phyloP scores from a whole-genome alignment of 441 rosid species.

The Bocquillonia castaneifolia region DNA sequence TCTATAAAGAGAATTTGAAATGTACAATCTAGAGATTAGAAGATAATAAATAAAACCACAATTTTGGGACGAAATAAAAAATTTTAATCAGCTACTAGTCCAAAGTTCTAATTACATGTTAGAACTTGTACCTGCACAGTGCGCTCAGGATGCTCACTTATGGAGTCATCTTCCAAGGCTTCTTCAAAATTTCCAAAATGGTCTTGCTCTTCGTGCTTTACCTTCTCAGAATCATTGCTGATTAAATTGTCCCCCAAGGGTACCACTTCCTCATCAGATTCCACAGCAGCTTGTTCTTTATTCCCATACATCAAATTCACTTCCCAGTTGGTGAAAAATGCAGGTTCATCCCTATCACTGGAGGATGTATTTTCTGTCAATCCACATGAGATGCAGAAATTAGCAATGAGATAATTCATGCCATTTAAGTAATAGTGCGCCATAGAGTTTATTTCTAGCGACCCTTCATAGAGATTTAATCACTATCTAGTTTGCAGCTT shows the following conservation, averaged over 20 bases:
- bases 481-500: no score
- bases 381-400: neutral
- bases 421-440: no score
- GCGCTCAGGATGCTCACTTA: neutral
- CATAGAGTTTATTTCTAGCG: no score
- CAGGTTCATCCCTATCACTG: conserved; percentile 9
- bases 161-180: conserved; percentile 1
- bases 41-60: no score
- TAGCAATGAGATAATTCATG: neutral
- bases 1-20: no score
- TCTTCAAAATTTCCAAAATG: neutral
- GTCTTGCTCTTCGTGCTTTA: conserved; percentile 4
- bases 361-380: conserved; percentile 9
- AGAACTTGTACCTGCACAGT: conserved; percentile 4
- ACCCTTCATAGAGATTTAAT: no score
- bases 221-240: neutral
- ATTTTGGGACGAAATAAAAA: no score
- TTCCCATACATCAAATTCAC: conserved; percentile 15
- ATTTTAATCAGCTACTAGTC: conserved; percentile 2
- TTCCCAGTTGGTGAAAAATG: conserved; percentile 17
- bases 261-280: neutral
- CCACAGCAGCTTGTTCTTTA: neutral
- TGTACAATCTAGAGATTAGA: no score
- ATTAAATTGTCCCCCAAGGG: neutral
- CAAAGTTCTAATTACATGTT: neutral